phyloP scores from a whole-genome alignment of 164 flowering plant genomes.

The Magnolia changhungtana region DNA sequence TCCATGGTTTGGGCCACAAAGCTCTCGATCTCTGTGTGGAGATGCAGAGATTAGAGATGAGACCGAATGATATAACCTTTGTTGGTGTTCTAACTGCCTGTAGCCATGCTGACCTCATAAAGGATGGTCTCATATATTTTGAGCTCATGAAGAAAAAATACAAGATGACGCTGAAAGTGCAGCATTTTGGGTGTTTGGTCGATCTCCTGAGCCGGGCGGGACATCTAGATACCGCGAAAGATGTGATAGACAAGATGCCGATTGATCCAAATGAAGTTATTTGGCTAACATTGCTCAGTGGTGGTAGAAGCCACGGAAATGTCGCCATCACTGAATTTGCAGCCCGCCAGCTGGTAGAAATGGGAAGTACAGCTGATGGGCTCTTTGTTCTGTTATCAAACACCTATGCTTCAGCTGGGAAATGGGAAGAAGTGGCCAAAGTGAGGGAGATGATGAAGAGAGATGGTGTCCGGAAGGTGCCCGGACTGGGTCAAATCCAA shows the following conservation, averaged over 20 bases:
- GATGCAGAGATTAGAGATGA: conserved; percentile 19
- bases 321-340: conserved; percentile 66
- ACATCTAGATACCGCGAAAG: conserved; percentile 31
- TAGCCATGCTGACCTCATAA: conserved; percentile 20
- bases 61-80: conserved; percentile 13
- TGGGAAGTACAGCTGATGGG: conserved; percentile 71
- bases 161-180: conserved; percentile 40
- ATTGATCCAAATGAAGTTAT: conserved; percentile 10
- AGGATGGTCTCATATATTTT: conserved; percentile 10
- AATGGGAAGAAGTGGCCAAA: conserved; percentile 62
- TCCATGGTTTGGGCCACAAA: conserved; percentile 40
- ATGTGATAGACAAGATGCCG: conserved; percentile 2
- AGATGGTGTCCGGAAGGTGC: conserved; percentile 56
- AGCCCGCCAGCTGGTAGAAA: conserved; percentile 52
- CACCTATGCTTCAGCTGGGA: conserved; percentile 59
- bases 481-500: conserved; percentile 77
- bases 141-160: conserved; percentile 12
- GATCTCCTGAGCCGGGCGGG: conserved; percentile 68
- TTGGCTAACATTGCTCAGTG: conserved; percentile 5
- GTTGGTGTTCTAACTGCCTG: conserved; percentile 21
- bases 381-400: conserved; percentile 71
- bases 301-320: conserved; percentile 28
- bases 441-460: conserved; percentile 61
- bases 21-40: conserved; percentile 31
- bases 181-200: conserved; percentile 61